A percentile compares a stretch with the other conserved stretches of the same genome.
These are phyloP conservation scores for Aspergillus carbonarius DNA, from an alignment of 2,329 filamentous ascomycete species.

Conservation along the genomic window DNA sequence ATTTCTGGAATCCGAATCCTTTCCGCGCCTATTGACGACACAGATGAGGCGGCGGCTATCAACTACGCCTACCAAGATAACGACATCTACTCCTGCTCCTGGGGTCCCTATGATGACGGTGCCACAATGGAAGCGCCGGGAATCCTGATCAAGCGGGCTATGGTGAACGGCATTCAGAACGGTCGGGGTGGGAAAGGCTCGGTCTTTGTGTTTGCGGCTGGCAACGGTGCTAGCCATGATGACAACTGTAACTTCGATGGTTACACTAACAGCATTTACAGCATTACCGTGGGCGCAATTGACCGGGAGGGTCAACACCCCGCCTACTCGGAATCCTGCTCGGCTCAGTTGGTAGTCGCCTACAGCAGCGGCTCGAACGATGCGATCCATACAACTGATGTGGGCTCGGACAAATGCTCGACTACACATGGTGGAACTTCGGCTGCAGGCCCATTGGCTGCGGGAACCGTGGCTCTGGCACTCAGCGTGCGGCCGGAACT, in stretches of 20 bases:
- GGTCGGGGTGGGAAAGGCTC: slow-evolving; percentile 81
- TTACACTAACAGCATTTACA: slow-evolving; percentile 99
- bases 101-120: slow-evolving; percentile 94
- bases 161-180: slow-evolving; percentile 88
- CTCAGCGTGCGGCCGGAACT: slow-evolving; percentile 82
- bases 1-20: slow-evolving; percentile 91
- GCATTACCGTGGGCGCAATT: slow-evolving; percentile 91
- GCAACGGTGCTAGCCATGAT: slow-evolving; percentile 80
- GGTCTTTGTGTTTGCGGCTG: slow-evolving; percentile 94
- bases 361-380: slow-evolving; percentile 91
- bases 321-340: slow-evolving; percentile 95
- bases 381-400: slow-evolving; percentile 94
- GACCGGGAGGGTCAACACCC: slow-evolving; percentile 85
- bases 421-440: slow-evolving; percentile 89
- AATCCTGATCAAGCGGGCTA: slow-evolving; percentile 81
- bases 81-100: slow-evolving; percentile 97
- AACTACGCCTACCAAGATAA: slow-evolving; percentile 91
- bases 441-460: slow-evolving; percentile 87
- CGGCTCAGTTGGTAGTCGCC: slow-evolving; percentile 90
- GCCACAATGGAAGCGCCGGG: slow-evolving; percentile 91
- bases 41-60: slow-evolving; percentile 87
- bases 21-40: slow-evolving; percentile 84
- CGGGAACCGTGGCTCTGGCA: slow-evolving; percentile 86
- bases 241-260: slow-evolving; percentile 99
- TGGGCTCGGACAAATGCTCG: slow-evolving; percentile 78